Evolutionary conservation across 495 filamentous ascomycete species (phyloP), one percentile per base, ranked within the genome.

Genomic region (Trichoderma orchidacearum): DNA sequence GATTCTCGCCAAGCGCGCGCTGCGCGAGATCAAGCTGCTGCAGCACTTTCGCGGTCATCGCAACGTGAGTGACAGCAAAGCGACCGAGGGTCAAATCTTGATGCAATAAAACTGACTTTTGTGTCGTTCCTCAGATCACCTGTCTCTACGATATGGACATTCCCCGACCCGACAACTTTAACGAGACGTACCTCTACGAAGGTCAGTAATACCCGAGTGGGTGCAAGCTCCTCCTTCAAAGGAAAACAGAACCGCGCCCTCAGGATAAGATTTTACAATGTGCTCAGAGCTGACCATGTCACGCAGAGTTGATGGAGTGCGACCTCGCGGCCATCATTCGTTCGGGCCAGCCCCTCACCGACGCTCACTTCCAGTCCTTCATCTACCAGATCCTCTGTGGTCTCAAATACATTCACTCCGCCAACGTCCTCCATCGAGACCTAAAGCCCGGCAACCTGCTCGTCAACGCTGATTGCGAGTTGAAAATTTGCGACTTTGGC

Each of bases 121-220:
- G 30, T 51, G 53, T 59, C 45, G 21, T 56, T 58, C 38, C 54
- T 7, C 64, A 96, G 93, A 98, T 98, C 69, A 96, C 93, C 57
- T 97, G 93, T 71, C 80, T 98, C 48, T 98, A 96, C 73, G 94
- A 97, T 73, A 97, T 98, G 93, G 93, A 98, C 66, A 97, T 98
- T 65, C 93, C 93, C 36, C 80, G 89, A 67, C 93, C 93, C 29
- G 92, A 98, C 32, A 95, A 94, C 75, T 98, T 98, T 74, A 98
- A 97, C 71, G 93, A 98, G 75, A 92, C 89, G 54, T 98, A 98
- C 76, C 83, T 98, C 41, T 97, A 97, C 63, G 92, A 97, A 80
- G 93, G 92, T 95, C 72, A 62, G 74, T 57, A 38, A 9, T 21
- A 25, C 18, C 41, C 7, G 7, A 25, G 18, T 9, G 21, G 21